A percentile compares a stretch with the other conserved stretches of the same genome.
Evolutionary conservation across 495 filamentous ascomycete species (phyloP).

Genomic region (Hypoxylon fragiforme): DNA sequence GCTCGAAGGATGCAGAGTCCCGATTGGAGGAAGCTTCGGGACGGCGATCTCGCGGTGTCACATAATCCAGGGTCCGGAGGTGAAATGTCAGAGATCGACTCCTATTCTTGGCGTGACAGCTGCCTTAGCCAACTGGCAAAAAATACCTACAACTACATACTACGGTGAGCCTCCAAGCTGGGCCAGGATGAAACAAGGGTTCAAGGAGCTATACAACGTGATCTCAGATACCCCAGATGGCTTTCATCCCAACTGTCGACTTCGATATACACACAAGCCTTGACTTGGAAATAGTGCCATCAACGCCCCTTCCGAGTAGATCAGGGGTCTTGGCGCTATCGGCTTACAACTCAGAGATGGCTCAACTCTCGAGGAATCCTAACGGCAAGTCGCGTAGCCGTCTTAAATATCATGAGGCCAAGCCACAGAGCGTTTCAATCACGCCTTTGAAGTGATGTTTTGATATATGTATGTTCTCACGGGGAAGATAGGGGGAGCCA

Average conservation of each 20-base stretch:
- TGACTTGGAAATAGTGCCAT: slow-evolving; percentile 1
- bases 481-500: no score
- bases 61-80: slow-evolving; percentile 14
- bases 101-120: slow-evolving; percentile 15
- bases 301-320: slow-evolving; percentile 29
- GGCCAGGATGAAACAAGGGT: slow-evolving; percentile 14
- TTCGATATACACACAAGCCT: background rate
- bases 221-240: slow-evolving; percentile 17
- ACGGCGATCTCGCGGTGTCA: slow-evolving; percentile 35
- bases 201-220: slow-evolving; percentile 16
- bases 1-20: background rate
- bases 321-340: slow-evolving; percentile 34
- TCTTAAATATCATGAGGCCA: slow-evolving; percentile 7
- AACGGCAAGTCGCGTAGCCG: background rate
- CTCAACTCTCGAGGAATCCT: background rate
- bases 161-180: background rate
- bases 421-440: slow-evolving; percentile 17
- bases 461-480: no score
- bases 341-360: slow-evolving; percentile 4
- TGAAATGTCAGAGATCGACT: slow-evolving; percentile 5
- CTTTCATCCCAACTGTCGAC: slow-evolving; percentile 16
- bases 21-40: slow-evolving; percentile 17
- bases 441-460: background rate
- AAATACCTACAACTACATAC: background rate
- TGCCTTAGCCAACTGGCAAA: background rate